Conservation (phyloP, 495 filamentous ascomycete species). For the Penicillium antarcticum region DNA sequence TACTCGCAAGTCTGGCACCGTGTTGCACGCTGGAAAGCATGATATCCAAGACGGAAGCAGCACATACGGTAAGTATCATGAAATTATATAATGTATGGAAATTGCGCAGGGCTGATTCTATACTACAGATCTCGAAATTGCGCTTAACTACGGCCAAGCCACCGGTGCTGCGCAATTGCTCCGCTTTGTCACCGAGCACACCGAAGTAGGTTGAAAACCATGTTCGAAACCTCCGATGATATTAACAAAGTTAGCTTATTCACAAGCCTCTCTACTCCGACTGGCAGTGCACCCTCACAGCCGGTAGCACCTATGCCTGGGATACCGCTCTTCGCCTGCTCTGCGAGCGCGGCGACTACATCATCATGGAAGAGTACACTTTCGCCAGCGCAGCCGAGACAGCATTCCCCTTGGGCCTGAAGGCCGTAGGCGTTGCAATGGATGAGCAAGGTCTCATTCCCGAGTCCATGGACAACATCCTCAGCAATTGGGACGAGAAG, state of each 20-base stretch:
- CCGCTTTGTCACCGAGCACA: slow-evolving; percentile 89
- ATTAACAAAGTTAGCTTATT: slow-evolving; percentile 28
- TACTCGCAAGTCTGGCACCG: slow-evolving; percentile 49
- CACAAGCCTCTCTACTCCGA: slow-evolving; percentile 62
- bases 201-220: slow-evolving; percentile 51
- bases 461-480: slow-evolving; percentile 58
- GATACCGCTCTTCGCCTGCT: slow-evolving; percentile 80
- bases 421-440: slow-evolving; percentile 68
- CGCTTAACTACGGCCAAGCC: slow-evolving; percentile 87
- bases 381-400: slow-evolving; percentile 82
- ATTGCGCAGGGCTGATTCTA: slow-evolving; percentile 1
- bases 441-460: slow-evolving; percentile 78
- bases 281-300: slow-evolving; percentile 73
- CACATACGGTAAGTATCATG: slow-evolving; percentile 47
- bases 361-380: slow-evolving; percentile 85
- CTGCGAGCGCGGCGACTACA: slow-evolving; percentile 62
- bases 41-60: slow-evolving; percentile 66
- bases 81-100: not conserved
- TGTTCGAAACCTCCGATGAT: not conserved
- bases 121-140: slow-evolving; percentile 65
- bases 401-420: slow-evolving; percentile 70
- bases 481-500: slow-evolving; percentile 61
- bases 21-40: slow-evolving; percentile 73
- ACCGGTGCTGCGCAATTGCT: slow-evolving; percentile 81
- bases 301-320: slow-evolving; percentile 74